These are phyloP conservation scores for Amanita rubescens DNA, from an alignment of 768 basidiomycete species.

Conservation along the genomic window DNA sequence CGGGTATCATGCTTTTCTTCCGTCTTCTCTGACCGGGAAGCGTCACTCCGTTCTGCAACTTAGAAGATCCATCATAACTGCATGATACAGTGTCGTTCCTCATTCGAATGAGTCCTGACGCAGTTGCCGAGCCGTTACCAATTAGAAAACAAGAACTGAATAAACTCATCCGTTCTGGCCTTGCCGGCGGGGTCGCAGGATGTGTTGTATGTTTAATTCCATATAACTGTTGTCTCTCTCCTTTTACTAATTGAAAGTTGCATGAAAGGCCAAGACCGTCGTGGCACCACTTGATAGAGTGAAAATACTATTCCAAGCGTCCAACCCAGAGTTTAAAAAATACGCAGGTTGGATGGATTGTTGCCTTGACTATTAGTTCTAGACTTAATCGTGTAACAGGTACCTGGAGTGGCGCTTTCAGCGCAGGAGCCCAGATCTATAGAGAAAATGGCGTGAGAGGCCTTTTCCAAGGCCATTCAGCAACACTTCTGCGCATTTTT, in stretches of 20 bases:
- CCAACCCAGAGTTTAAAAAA: constrained; percentile 89
- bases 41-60: background rate
- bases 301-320: constrained; percentile 97
- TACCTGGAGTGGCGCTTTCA: constrained; percentile 77
- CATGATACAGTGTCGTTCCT: constrained; percentile 24
- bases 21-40: background rate
- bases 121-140: constrained; percentile 35
- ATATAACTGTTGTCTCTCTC: constrained; percentile 6
- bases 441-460: constrained; percentile 62
- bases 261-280: constrained; percentile 77
- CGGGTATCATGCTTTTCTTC: background rate
- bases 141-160: constrained; percentile 48
- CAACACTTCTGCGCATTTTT: constrained; percentile 89
- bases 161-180: constrained; percentile 70
- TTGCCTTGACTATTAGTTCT: background rate
- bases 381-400: constrained; percentile 36
- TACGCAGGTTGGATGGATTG: constrained; percentile 66
- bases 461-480: constrained; percentile 92
- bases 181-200: constrained; percentile 91
- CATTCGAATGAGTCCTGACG: constrained; percentile 56
- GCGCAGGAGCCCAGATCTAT: constrained; percentile 71
- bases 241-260: constrained; percentile 5
- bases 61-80: constrained; percentile 14
- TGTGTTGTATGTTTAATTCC: constrained; percentile 61
- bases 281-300: constrained; percentile 96